Conservation (phyloP, 2,329 filamentous ascomycete genomes). For the Monilinia vaccinii-corymbosi region DNA sequence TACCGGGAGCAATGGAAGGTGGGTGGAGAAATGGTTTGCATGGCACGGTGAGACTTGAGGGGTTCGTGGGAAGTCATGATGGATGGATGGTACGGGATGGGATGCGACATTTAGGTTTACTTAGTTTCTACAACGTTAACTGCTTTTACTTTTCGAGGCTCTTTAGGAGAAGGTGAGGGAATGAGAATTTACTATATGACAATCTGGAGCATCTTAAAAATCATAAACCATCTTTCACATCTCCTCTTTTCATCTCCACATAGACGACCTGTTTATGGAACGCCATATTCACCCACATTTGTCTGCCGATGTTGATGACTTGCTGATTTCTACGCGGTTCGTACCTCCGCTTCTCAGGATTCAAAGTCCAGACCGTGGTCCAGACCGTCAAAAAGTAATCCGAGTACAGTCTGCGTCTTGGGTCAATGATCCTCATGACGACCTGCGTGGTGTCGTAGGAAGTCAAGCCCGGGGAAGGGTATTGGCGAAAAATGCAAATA, state of each 20-base stretch:
- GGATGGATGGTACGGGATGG: not conserved
- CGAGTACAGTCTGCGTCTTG: not conserved
- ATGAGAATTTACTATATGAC: too few species aligned
- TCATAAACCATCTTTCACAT: too few species aligned
- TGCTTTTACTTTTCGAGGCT: too few species aligned
- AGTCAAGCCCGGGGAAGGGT: not conserved
- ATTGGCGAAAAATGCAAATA: not conserved
- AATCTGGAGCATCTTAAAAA: too few species aligned
- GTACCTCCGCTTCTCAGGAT: not conserved
- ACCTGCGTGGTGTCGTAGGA: not conserved
- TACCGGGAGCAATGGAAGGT: conserved; percentile 4
- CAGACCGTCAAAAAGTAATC: not conserved
- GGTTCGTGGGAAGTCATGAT: not conserved
- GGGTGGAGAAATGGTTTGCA: conserved; percentile 14
- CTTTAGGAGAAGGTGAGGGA: too few species aligned
- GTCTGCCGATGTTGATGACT: not conserved
- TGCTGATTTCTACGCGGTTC: not conserved
- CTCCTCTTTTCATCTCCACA: not conserved
- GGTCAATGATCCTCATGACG: not conserved
- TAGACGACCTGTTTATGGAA: not conserved
- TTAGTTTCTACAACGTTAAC: too few species aligned
- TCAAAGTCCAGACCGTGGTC: not conserved
- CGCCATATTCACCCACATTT: too few species aligned
- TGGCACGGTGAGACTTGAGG: conserved; percentile 3
- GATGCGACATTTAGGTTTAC: too few species aligned